Conservation (phyloP, 225 moss, liverwort and hornwort genomes). For the Marchantia paleacea region DNA sequence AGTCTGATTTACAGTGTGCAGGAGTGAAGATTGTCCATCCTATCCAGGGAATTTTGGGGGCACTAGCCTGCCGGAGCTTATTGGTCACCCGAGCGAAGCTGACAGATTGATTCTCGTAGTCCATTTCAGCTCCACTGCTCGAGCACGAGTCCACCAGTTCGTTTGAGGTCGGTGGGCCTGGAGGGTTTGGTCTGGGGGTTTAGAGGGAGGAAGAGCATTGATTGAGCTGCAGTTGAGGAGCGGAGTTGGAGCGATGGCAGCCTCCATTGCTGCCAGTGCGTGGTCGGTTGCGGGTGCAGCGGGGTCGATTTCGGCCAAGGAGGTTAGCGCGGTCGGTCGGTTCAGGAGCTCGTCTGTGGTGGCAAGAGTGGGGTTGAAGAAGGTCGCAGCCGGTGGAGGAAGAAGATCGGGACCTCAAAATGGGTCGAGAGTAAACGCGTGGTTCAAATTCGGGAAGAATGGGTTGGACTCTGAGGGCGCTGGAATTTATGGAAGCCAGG, state of each 20-base stretch:
- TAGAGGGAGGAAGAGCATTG: neutral
- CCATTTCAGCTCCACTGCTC: neutral
- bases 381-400: too few species aligned
- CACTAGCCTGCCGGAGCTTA: neutral
- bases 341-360: conserved; percentile 7
- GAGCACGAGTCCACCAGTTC: neutral
- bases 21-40: neutral
- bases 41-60: neutral
- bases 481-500: conserved; percentile 55
- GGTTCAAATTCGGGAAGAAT: conserved; percentile 50
- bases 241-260: conserved; percentile 4
- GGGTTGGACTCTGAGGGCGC: conserved; percentile 56
- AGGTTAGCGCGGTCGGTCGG: neutral
- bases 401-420: conserved; percentile 2
- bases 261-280: conserved; percentile 17
- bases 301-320: neutral
- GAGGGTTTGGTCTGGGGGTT: neutral
- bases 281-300: neutral
- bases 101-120: neutral
- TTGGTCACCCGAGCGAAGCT: neutral
- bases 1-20: too few species aligned
- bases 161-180: neutral
- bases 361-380: neutral
- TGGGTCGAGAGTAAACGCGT: conserved; percentile 22
- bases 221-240: neutral